Evolutionary conservation across 208 protist species (phyloP), one percentile per base, ranked within the genome.

Genomic region (Crithidia expoeki): DNA sequence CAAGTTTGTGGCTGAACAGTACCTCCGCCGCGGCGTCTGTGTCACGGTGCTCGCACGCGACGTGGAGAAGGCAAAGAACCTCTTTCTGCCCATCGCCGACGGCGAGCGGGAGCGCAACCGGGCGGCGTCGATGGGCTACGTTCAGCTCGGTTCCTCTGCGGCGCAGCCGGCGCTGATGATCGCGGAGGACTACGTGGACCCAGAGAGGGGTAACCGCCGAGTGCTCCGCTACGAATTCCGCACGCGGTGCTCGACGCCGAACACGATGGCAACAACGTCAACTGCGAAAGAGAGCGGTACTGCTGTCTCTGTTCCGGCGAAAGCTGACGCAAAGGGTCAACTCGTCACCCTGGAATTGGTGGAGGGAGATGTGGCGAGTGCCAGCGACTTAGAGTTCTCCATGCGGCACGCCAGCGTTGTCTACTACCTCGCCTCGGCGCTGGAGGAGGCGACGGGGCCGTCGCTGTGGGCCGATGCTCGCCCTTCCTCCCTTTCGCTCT

Each of bases 1-100:
- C 14, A 84, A 85, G 57, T 89, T 90, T 65, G 51, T 94, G 5
- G 88, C 80, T 2, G 78, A 91, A 57, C 78, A 94, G 73, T 90
- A 87, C 73, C 64, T 89, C 25, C 80, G 77, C 28, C 80, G 85
- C 19, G 83, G 85, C 27, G 76, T 91, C 46, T 83, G 76, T 69
- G 88, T 94, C 21, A 84, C 81, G 6, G 81, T 94, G 9, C 72
- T 91, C 32, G 64, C 71, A 2, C 65, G 62, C 0, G 79, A 94
- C 55, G 27, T 81, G 9, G 72, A 88, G 34, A 78, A 87, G 47
- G 84, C 83, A 7, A 77, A 80, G 68, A n/a, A 66, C 0, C 44
- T 80, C 32, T 90, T 84, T 34, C 17, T 83, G 23, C 76, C 84
- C n/a, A 80, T 88, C n/a, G 65, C 73, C 1, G 64, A 81, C 38